These are phyloP conservation scores for Microsporum canis DNA, from an alignment of 2,329 filamentous ascomycete species.

Conservation along the genomic window DNA sequence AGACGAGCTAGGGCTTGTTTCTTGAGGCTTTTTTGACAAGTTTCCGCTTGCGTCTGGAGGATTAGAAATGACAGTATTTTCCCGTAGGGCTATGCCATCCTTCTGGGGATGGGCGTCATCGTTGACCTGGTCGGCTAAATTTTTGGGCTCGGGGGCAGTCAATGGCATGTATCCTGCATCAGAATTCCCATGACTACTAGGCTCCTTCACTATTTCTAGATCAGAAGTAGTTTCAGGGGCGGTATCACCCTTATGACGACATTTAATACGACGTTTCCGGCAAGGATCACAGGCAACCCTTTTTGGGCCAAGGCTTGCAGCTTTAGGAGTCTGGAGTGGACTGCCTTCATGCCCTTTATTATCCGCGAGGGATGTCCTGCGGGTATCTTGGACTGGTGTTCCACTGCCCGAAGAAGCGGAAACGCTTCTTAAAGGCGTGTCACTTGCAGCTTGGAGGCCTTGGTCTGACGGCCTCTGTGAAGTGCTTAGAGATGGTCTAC, in stretches of 20 bases:
- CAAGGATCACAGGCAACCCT: conserved; percentile 51
- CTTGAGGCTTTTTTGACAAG: conserved; percentile 17
- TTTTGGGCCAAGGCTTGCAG: conserved; percentile 49
- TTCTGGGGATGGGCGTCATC: not conserved
- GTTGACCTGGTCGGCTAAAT: not conserved
- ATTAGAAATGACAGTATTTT: not conserved
- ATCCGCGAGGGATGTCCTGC: conserved; percentile 13
- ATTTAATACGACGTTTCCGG: conserved; percentile 50
- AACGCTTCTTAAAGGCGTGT: conserved; percentile 10
- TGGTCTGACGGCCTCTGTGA: not conserved
- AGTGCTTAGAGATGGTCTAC: not conserved
- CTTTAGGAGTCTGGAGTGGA: conserved; percentile 7
- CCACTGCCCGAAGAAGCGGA: conserved; percentile 18
- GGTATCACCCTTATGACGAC: conserved; percentile 50
- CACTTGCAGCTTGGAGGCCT: conserved; percentile 1
- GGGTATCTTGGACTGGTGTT: conserved; percentile 17
- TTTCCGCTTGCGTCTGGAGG: not conserved
- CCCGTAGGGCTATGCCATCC: not conserved
- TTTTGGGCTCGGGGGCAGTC: not conserved
- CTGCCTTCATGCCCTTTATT: conserved; percentile 20
- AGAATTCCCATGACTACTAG: not conserved
- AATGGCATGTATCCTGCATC: not conserved
- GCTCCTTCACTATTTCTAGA: not conserved
- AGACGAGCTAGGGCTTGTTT: conserved; percentile 25
- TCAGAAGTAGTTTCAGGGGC: conserved; percentile 15